Evolutionary conservation across 1,139 yeast species (phyloP), one percentile per base, ranked within the genome.

Genomic region (Magnusiomyces sp.): DNA sequence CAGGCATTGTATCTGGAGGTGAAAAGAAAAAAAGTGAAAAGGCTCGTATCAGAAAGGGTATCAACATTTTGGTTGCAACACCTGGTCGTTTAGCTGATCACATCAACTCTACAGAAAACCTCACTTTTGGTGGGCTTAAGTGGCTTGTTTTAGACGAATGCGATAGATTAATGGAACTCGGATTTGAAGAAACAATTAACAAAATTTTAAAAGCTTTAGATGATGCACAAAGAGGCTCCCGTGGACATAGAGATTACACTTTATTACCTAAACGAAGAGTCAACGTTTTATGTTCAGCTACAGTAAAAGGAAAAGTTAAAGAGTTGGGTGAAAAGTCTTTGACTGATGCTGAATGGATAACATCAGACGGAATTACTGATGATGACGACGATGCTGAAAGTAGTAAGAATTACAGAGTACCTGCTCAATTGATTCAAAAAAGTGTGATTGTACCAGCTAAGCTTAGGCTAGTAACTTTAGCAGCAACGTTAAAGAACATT

Each of bases 11-110:
- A 20, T 87, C 89, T 66, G 97, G 97, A 58, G 97, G 97, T 46
- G 97, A 89, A 63, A 87, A 88, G 75, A 88, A 88, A 64, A 90
- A 89, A 62, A 77, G 92, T 1, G 97, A 89, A 66, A 89, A 89
- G 72, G 95, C 96, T 2, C 71, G 97, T 59, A 70, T 89, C 39
- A 74, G 97, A 58, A 88, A 88, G 63, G 97, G 97, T 50, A 90
- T 87, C 40, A 89, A 89, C 62, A 78, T 89, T 40, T 73, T 89
- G 29, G 92, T 89, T 38, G 95, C 94, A 17, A 89, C 97, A 0
- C 97, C 97, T 1, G 97, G 97, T 47, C 75, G 97, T 57, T 72
- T 89, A 49, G 84, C 87, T 2, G 98, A 92, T 65, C 98, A 92
- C 70, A 79, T 92, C 58, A 95, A 88, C 55, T 86, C 89, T 64